Base-by-base conservation (phyloP, 2,329 filamentous ascomycete genomes). In the Fusarium xyrophilum region DNA sequence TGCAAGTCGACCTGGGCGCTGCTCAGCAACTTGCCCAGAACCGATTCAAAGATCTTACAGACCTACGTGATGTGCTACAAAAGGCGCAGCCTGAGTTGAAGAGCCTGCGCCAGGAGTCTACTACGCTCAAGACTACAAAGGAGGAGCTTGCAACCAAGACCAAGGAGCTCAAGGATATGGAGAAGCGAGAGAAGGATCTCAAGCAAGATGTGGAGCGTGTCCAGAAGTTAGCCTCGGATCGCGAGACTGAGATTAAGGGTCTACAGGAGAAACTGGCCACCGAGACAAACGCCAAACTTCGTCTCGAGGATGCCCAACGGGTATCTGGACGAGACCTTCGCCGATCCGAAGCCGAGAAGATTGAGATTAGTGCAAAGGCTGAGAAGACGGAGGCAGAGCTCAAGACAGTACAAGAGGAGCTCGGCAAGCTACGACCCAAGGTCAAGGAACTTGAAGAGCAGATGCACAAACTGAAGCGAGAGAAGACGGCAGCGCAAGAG, bases 11-110 rank as follows among this genome's bases (percentile, higher is more conserved):
- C 75, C 85, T 98, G 6, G 91, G 89, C 4, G 93, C 93, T 4
- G 91, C 94, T 0, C 90, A 97, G 76, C 89, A 96, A 78, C 85
- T 98, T 15, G 93, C 96, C 1, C 90, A 96, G 64, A 91, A 88
- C 19, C 86, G 96, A 32, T 98, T 93, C 82, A 97, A 93, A 77
- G 94, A 98, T 63, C 82, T 97, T 3, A 90, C 89, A 0, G 92
- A 97, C 30, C 82, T 97, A 46, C 87, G 90, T 23, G 91, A 95
- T 65, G 84, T 94, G 5, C 79, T 97, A 32, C 90, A 93, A 69
- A 96, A 96, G 76, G 87, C 91, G 1, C 94, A 97, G 74, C 91
- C 93, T 0, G 95, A 99, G 78, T 82, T 98, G 27, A 91, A 90
- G 76, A 89, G 83, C 44, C 83, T 98, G 23, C 88, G 93, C 11